Base-by-base conservation (phyloP, 2,329 filamentous ascomycete species). In the Lasiodiplodia gonubiensis region DNA sequence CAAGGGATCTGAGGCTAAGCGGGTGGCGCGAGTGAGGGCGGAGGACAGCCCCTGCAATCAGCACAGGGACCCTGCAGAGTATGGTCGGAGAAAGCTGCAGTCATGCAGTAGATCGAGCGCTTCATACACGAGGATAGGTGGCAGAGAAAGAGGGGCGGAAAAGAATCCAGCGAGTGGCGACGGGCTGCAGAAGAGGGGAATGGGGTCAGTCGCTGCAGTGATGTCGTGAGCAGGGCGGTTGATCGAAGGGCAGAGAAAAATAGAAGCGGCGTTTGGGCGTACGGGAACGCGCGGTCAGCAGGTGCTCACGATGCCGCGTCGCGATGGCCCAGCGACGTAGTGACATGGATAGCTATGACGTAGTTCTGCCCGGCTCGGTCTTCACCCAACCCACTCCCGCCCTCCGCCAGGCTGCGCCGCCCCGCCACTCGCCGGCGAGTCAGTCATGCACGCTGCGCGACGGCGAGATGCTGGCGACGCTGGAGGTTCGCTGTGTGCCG, bases 1-100 rank as follows among this genome's bases (percentile, higher is more conserved):
- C 59, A 63, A 63, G 59, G 59, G 35, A 63, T 51, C 59, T 49
- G 59, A 27, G 23, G 59, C 59, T 63, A 63, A 30, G 27, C 42
- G 18, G 59, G 8, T 51, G 30, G 59, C 42, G 42, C 42, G 23
- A 46, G 42, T 51, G 59, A 51, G 59, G 42, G 59, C 59, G 46
- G 59, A 37, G 59, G 59, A 25, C 49, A 37, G 27, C 39, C 59
- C 59, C 59, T 63, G 59, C 59, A 63, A 63, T 46, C 23, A 37
- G 42, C 30, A 51, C 30, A 51, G 27, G 46, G 59, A 49, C 59
- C 59, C 59, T 63, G 59, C 59, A 51, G 46, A 37, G n/a, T 51
- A 11, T 7, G 49, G 59, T 30, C 35, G 12, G 46, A n/a, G 30
- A n/a, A 14, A 33, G 27, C 12, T 25, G 18, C 42, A 51, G 59